phyloP scores from a whole-genome alignment of 2,329 filamentous ascomycete genomes.

The Aspergillus ochraceus region DNA sequence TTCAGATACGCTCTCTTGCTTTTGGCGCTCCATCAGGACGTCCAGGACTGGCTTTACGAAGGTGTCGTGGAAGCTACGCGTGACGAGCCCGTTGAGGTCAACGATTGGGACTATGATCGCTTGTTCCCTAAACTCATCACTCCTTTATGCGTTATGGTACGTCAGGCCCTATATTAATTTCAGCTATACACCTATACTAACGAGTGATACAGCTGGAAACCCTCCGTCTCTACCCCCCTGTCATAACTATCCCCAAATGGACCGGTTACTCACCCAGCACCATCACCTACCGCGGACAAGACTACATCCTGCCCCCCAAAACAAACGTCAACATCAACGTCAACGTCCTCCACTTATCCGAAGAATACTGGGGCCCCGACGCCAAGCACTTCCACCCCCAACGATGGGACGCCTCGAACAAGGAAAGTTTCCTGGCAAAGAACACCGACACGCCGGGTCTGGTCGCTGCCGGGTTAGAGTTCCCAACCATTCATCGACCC shows the following conservation, averaged over 20 bases:
- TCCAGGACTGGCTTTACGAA: constrained; percentile 49
- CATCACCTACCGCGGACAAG: constrained; percentile 13
- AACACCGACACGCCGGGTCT: constrained; percentile 17
- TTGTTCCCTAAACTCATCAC: constrained; percentile 41
- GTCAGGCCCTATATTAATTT: background rate
- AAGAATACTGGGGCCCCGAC: constrained; percentile 24
- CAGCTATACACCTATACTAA: background rate
- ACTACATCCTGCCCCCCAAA: constrained; percentile 13
- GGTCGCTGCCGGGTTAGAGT: constrained; percentile 16
- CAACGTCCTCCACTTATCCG: constrained; percentile 18
- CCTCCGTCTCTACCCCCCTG: constrained; percentile 42
- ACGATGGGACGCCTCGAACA: constrained; percentile 22
- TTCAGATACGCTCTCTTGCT: constrained; percentile 45
- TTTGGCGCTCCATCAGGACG: constrained; percentile 45
- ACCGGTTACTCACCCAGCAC: constrained; percentile 21
- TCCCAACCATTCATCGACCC: constrained; percentile 22
- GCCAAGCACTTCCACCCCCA: constrained; percentile 12
- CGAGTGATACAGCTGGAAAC: constrained; percentile 40
- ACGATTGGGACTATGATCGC: constrained; percentile 35
- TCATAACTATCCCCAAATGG: constrained; percentile 30
- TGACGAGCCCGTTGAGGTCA: constrained; percentile 15
- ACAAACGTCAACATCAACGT: constrained; percentile 19
- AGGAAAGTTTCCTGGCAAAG: constrained; percentile 20
- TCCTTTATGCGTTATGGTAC: constrained; percentile 25
- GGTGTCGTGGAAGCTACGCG: constrained; percentile 36